Percentiles rank a stretch among this genome's conserved stretches.
phyloP scores from a whole-genome alignment of 352 stramenopile species.

The Globisporangium paddicum region DNA sequence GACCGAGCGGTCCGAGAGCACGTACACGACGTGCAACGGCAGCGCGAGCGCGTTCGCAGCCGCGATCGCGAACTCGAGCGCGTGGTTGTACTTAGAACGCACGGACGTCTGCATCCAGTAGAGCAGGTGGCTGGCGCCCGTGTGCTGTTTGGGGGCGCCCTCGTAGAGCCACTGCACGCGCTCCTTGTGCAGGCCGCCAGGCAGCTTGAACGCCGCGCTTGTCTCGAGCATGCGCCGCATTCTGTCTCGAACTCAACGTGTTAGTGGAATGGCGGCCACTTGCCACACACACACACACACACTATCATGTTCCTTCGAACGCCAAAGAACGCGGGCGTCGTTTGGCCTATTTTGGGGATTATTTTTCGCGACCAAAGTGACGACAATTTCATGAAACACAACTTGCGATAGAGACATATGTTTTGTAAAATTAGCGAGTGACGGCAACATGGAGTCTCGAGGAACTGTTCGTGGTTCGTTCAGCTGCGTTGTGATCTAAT shows the following conservation, averaged over 20 bases:
- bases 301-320: conserved; percentile 1
- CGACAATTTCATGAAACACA: not conserved
- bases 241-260: not conserved
- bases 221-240: conserved; percentile 53
- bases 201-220: conserved; percentile 30
- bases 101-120: conserved; percentile 90
- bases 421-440: not conserved
- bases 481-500: not conserved
- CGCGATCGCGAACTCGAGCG: conserved; percentile 71
- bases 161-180: conserved; percentile 77
- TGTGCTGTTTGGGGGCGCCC: conserved; percentile 15
- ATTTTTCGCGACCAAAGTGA: not conserved
- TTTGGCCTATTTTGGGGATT: not conserved
- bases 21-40: conserved; percentile 72
- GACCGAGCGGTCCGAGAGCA: conserved; percentile 59
- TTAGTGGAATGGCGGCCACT: too few relatives aligned
- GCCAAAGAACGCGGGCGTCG: conserved; percentile 5
- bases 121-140: conserved; percentile 33
- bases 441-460: not conserved
- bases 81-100: conserved; percentile 79
- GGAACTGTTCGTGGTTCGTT: not conserved
- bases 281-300: not conserved
- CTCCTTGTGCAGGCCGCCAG: conserved; percentile 55
- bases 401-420: not conserved
- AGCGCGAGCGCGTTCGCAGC: conserved; percentile 57